phyloP scores from a whole-genome alignment of 2,329 filamentous ascomycete species.

The Decorospora gaudefroyi region DNA sequence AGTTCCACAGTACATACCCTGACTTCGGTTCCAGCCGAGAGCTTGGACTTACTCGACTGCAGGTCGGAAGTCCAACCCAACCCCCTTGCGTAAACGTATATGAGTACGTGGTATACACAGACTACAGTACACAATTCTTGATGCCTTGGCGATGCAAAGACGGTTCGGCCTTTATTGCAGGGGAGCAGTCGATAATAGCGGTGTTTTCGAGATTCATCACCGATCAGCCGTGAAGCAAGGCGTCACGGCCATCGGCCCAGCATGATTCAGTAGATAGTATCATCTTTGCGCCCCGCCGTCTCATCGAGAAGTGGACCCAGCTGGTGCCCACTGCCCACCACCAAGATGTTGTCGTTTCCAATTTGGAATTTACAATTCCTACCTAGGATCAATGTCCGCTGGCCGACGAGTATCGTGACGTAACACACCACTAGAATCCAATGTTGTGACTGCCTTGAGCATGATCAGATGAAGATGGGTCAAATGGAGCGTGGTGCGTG shows the following conservation, averaged over 20 bases:
- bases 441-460: constrained; percentile 10
- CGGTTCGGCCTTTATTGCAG: neutral
- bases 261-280: constrained; percentile 27
- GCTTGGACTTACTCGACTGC: constrained; percentile 15
- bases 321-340: constrained; percentile 21
- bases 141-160: neutral
- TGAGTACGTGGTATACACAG: neutral
- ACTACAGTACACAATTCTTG: constrained; percentile 1
- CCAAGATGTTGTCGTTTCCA: constrained; percentile 23
- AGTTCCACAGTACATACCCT: constrained; percentile 30
- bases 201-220: constrained; percentile 3
- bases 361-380: constrained; percentile 20
- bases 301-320: constrained; percentile 30
- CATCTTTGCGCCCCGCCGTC: constrained; percentile 20
- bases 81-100: constrained; percentile 6
- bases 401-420: constrained; percentile 27
- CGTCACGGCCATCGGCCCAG: constrained; percentile 15
- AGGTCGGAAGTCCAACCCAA: constrained; percentile 8
- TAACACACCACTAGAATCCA: constrained; percentile 10
- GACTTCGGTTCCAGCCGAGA: constrained; percentile 34
- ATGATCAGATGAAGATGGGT: constrained; percentile 25
- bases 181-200: neutral
- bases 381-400: constrained; percentile 12
- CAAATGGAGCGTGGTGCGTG: constrained; percentile 21
- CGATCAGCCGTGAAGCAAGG: constrained; percentile 18